Evolutionary conservation across 2,329 filamentous ascomycete genomes (phyloP).

Genomic region (Epichloe glyceriae): DNA sequence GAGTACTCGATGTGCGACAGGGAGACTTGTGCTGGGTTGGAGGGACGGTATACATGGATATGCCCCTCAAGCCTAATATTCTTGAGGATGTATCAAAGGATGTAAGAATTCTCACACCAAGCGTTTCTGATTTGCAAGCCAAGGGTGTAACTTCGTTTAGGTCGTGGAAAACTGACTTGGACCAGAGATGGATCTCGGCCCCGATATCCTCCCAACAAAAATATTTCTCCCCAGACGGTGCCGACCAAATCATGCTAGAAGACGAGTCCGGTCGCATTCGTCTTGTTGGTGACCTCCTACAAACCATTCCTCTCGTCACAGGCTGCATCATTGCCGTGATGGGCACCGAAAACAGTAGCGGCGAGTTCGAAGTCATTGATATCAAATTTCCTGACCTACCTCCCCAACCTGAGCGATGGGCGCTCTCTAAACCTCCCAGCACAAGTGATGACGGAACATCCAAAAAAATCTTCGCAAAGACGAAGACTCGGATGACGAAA

Average conservation of each 20-base stretch:
- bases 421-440: conserved; percentile 39
- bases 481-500: conserved; percentile 36
- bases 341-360: conserved; percentile 84
- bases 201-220: conserved; percentile 63
- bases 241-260: conserved; percentile 72
- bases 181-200: conserved; percentile 74
- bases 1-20: conserved; percentile 90
- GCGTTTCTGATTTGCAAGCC: too few species aligned
- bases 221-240: conserved; percentile 51
- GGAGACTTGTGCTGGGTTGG: conserved; percentile 91
- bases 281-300: conserved; percentile 58
- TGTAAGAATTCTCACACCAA: conserved; percentile 31
- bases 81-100: conserved; percentile 91
- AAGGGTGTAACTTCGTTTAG: too few species aligned
- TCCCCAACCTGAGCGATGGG: conserved; percentile 70
- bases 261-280: conserved; percentile 86
- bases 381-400: conserved; percentile 79
- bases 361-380: conserved; percentile 86
- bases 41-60: conserved; percentile 94
- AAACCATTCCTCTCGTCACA: conserved; percentile 64
- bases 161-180: too few species aligned
- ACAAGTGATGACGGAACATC: conserved; percentile 20
- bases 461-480: conserved; percentile 22
- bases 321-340: conserved; percentile 90
- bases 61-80: conserved; percentile 92